phyloP scores from a whole-genome alignment of 2,329 filamentous ascomycete genomes.

The Nemania diffusa region DNA sequence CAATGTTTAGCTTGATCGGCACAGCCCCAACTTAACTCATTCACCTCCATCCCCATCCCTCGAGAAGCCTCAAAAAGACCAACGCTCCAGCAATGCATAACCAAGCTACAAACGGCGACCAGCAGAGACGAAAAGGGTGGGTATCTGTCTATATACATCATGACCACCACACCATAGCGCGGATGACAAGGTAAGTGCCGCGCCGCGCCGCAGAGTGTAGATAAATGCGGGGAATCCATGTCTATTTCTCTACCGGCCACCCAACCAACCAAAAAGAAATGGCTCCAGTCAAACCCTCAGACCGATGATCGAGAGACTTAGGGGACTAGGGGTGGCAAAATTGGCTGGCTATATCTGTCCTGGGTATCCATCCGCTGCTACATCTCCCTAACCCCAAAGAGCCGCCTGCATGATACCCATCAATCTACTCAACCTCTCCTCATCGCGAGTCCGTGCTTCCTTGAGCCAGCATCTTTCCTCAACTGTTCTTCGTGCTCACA shows the following conservation, averaged over 20 bases:
- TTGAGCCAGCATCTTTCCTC: constrained; percentile 15
- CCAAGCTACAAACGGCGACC: neutral
- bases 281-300: constrained; percentile 5
- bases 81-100: neutral
- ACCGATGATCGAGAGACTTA: neutral
- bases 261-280: constrained; percentile 13
- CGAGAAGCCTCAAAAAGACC: neutral
- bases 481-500: neutral
- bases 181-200: neutral
- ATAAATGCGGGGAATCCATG: constrained; percentile 36
- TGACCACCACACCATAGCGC: neutral
- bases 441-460: neutral
- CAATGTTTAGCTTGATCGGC: neutral
- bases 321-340: constrained; percentile 5
- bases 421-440: neutral
- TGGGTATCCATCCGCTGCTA: neutral
- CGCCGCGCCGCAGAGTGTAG: neutral
- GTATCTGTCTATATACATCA: neutral
- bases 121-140: neutral
- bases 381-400: constrained; percentile 9
- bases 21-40: neutral
- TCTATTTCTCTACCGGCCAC: neutral
- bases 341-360: neutral
- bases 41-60: neutral
- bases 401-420: constrained; percentile 10